Evolutionary conservation across 176 grass and related monocot species (phyloP), one percentile per base, ranked within the genome.

Genomic region (Chrysopogon serrulatus): DNA sequence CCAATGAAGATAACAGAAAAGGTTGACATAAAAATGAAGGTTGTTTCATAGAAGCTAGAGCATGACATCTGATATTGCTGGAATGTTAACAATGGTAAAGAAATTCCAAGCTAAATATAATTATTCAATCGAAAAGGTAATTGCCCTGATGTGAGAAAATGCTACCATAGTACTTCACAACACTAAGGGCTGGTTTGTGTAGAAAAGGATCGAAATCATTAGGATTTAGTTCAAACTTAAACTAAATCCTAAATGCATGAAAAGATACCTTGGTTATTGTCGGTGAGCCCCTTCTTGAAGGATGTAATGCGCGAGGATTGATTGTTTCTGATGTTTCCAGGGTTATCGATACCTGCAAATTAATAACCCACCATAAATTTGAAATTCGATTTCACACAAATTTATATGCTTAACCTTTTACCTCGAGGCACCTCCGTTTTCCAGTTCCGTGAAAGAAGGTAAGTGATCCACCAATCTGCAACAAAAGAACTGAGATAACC

Each of bases 261-360:
- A 80, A 30, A n/a, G 18, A 27, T 93, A 98, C 95, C 92, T 95
- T 95, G 61, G 88, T 98, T 64, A 95, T 98, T 36, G 91, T 91
- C 24, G 95, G 87, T 13, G 89, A 98, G n/a, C 75, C 64, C 80
- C 82, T 98, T 88, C 95, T 93, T 68, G 95, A 98, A 95, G 92
- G 92, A 90, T 98, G 95, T 78, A 98, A 73, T 71, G 89, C 83
- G 77, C 61, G 84, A 70, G 90, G 92, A 75, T 89, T 91, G 54
- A 95, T 93, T 88, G 85, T 90, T 90, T 99, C 96, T 84, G 96
- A 90, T 64, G 86, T 96, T 85, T 99, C 93, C 87, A 99, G 86
- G 80, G 93, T 96, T 78, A 99, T 32, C 35, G 90, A 92, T 73
- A 99, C 93, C 96, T 99, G 79, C 7, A 11, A 88, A 80, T 64